These are phyloP conservation scores for Penicillium olsonii DNA, from an alignment of 2,329 filamentous ascomycete species.

Conservation along the genomic window DNA sequence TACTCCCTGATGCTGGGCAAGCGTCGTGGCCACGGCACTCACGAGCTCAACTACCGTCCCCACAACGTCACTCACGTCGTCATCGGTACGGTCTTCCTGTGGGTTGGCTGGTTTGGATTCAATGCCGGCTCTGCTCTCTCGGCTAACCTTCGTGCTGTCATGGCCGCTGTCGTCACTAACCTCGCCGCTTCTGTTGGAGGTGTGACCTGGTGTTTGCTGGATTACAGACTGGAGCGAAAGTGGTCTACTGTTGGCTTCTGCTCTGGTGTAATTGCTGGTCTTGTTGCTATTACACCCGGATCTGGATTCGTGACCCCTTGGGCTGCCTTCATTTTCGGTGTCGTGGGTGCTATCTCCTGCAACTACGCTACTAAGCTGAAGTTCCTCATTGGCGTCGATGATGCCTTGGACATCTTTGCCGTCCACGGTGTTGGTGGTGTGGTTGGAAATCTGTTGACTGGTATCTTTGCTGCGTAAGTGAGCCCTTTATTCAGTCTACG, in stretches of 20 bases:
- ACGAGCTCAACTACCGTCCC: conserved; percentile 86
- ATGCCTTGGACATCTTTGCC: conserved; percentile 85
- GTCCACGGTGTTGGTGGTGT: conserved; percentile 78
- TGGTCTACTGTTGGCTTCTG: conserved; percentile 95
- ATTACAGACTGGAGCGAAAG: conserved; percentile 85
- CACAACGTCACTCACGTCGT: conserved; percentile 94
- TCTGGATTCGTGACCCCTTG: conserved; percentile 84
- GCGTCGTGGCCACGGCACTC: conserved; percentile 78
- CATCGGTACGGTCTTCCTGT: conserved; percentile 88
- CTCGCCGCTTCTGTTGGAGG: conserved; percentile 80
- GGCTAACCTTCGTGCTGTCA: conserved; percentile 80
- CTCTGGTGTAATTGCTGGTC: conserved; percentile 81
- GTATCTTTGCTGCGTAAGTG: conserved; percentile 73
- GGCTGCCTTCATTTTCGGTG: conserved; percentile 77
- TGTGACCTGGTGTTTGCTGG: conserved; percentile 85
- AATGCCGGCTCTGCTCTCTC: conserved; percentile 81
- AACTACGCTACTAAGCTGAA: conserved; percentile 93
- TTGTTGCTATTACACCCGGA: conserved; percentile 85
- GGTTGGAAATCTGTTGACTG: conserved; percentile 77
- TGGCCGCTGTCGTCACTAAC: conserved; percentile 86
- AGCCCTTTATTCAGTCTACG: background rate
- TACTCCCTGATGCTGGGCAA: conserved; percentile 93
- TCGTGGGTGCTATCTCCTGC: conserved; percentile 73
- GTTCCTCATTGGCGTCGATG: conserved; percentile 77
- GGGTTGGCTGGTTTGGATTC: conserved; percentile 96